A percentile compares a stretch with the other conserved stretches of the same genome.
Evolutionary conservation across 1,284 basidiomycete species (phyloP).

Genomic region (Sporisorium reilianum): DNA sequence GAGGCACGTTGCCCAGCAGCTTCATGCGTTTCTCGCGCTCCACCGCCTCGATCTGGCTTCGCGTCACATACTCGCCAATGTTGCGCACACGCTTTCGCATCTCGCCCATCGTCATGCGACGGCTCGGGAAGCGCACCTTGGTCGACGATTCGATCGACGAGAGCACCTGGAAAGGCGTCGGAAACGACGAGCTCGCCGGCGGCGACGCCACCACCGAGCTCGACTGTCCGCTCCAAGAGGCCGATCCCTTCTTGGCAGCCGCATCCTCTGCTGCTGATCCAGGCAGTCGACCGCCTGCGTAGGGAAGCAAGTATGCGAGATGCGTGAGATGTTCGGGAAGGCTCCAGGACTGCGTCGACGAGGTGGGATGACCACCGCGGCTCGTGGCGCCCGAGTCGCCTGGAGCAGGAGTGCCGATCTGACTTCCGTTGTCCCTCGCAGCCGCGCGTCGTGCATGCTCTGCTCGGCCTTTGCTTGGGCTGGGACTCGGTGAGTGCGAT

Average conservation of each 20-base stretch:
- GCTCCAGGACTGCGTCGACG: slow-evolving; percentile 85
- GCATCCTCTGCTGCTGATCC: slow-evolving; percentile 16
- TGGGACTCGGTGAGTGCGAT: slow-evolving; percentile 58
- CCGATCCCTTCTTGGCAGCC: slow-evolving; percentile 24
- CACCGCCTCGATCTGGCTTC: slow-evolving; percentile 70
- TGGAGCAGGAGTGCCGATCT: slow-evolving; percentile 53
- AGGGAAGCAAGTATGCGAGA: slow-evolving; percentile 85
- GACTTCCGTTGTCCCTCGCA: slow-evolving; percentile 46
- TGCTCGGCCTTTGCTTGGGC: slow-evolving; percentile 54
- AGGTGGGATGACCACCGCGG: slow-evolving; percentile 71
- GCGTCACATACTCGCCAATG: slow-evolving; percentile 84
- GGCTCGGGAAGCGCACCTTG: slow-evolving; percentile 91
- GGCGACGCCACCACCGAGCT: slow-evolving; percentile 28
- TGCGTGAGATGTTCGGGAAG: slow-evolving; percentile 93
- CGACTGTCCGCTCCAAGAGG: slow-evolving; percentile 22
- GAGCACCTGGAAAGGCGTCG: slow-evolving; percentile 68
- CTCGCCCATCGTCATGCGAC: slow-evolving; percentile 91
- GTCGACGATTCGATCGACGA: slow-evolving; percentile 81
- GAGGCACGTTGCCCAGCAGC: slow-evolving; percentile 74
- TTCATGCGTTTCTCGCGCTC: slow-evolving; percentile 67
- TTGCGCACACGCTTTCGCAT: slow-evolving; percentile 95
- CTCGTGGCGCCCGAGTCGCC: slow-evolving; percentile 22
- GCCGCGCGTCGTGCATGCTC: slow-evolving; percentile 41
- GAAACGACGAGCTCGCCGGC: slow-evolving; percentile 75
- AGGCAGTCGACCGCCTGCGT: slow-evolving; percentile 70